Conservation (phyloP, 2,329 filamentous ascomycete genomes). For the Fusarium papillatum region DNA sequence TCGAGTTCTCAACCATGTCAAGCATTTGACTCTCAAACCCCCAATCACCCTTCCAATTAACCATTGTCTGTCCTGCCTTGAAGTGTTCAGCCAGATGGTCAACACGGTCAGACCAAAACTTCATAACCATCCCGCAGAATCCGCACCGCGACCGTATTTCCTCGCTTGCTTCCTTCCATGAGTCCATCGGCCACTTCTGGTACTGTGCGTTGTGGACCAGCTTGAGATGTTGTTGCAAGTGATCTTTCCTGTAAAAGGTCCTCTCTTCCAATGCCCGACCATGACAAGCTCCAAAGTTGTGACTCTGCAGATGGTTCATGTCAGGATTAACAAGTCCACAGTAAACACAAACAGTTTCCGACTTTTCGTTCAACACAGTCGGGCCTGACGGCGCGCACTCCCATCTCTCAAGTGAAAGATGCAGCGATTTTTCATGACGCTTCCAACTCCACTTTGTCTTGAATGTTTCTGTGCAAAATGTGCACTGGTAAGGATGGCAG, state of each 20-base stretch:
- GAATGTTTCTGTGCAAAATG: conserved; percentile 59
- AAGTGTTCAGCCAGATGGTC: conserved; percentile 57
- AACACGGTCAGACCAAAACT: conserved; percentile 50
- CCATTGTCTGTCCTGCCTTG: conserved; percentile 32
- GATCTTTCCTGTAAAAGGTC: conserved; percentile 56
- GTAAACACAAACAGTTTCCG: conserved; percentile 53
- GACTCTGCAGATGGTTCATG: conserved; percentile 47
- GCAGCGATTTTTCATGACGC: conserved; percentile 60
- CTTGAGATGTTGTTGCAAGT: conserved; percentile 55
- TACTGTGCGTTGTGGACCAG: neutral
- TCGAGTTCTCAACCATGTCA: conserved; percentile 54
- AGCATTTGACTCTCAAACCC: conserved; percentile 50
- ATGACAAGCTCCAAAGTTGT: conserved; percentile 58
- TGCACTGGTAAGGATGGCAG: conserved; percentile 53
- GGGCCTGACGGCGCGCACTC: conserved; percentile 52
- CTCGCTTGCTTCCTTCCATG: conserved; percentile 48
- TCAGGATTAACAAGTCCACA: conserved; percentile 33
- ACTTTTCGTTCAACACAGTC: conserved; percentile 55
- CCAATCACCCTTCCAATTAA: conserved; percentile 1
- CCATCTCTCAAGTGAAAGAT: conserved; percentile 55
- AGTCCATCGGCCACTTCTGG: conserved; percentile 56
- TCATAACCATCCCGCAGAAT: conserved; percentile 52
- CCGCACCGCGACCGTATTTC: conserved; percentile 50
- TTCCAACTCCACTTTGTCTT: conserved; percentile 59
- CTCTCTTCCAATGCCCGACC: conserved; percentile 59